These are phyloP conservation scores for Fusarium sp. DNA, from an alignment of 2,329 filamentous ascomycete species.

Conservation along the genomic window DNA sequence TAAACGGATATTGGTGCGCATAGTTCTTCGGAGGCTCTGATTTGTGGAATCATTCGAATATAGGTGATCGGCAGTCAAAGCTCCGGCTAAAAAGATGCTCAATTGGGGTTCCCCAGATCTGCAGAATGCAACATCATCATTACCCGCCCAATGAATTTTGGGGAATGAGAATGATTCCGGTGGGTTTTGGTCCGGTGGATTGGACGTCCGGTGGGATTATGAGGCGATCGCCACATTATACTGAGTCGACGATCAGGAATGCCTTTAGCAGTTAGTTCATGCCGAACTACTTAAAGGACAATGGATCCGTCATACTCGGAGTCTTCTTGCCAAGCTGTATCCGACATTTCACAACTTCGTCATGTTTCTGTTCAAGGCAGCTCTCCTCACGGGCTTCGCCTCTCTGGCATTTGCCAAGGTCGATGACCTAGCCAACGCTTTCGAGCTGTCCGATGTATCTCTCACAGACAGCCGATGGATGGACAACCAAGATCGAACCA, in stretches of 20 bases:
- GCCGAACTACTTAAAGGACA: neutral
- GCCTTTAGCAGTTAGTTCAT: neutral
- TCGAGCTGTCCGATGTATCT: slow-evolving; percentile 21
- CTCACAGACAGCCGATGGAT: slow-evolving; percentile 37
- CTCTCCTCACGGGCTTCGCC: slow-evolving; percentile 12
- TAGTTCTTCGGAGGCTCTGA: neutral
- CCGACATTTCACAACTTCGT: neutral
- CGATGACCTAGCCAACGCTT: slow-evolving; percentile 15
- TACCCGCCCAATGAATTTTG: slow-evolving; percentile 25
- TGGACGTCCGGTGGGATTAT: neutral
- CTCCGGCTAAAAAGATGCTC: slow-evolving; percentile 3
- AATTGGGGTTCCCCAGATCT: slow-evolving; percentile 21
- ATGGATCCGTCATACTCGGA: neutral
- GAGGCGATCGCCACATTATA: neutral
- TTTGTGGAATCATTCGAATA: slow-evolving; percentile 23
- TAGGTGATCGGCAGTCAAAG: neutral
- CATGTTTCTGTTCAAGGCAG: slow-evolving; percentile 25
- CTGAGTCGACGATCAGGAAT: too few relatives aligned
- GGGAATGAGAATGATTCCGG: neutral
- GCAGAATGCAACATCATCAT: slow-evolving; percentile 22
- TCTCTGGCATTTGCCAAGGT: neutral
- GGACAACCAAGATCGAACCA: slow-evolving; percentile 34
- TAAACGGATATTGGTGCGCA: slow-evolving; percentile 23
- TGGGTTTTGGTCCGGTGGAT: neutral
- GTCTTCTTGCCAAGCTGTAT: neutral